Evolutionary conservation across 805 yeast genomes (phyloP).

Genomic region (Ogataea allantospora): DNA sequence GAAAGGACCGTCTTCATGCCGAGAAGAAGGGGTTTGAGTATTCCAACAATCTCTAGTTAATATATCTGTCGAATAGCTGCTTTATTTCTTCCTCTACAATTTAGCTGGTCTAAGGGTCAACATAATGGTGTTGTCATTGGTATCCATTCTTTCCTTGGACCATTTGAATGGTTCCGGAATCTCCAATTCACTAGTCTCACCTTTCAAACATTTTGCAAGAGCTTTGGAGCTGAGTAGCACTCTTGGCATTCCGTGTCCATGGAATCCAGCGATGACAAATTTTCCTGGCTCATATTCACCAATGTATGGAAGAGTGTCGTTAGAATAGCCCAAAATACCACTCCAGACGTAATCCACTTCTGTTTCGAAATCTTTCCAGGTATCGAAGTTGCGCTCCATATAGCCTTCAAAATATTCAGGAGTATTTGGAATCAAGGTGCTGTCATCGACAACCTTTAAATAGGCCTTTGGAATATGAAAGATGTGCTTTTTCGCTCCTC

Average conservation of each 20-base stretch:
- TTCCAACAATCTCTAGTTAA: background rate
- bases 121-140: conserved; percentile 16
- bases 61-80: too few species aligned
- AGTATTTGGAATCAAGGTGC: conserved; percentile 26
- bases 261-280: conserved; percentile 45
- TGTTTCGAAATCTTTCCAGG: conserved; percentile 33
- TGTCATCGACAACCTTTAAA: conserved; percentile 37
- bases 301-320: conserved; percentile 41
- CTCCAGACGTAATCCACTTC: conserved; percentile 37
- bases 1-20: background rate
- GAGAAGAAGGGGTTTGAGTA: background rate
- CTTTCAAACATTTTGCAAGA: conserved; percentile 27
- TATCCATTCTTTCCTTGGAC: conserved; percentile 21
- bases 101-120: conserved; percentile 1
- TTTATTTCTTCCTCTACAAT: background rate
- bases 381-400: conserved; percentile 33
- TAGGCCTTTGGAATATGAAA: conserved; percentile 25
- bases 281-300: conserved; percentile 38
- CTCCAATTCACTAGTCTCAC: conserved; percentile 5
- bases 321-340: conserved; percentile 46
- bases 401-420: conserved; percentile 27
- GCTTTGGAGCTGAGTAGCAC: conserved; percentile 40
- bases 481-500: conserved; percentile 29
- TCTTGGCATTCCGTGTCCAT: conserved; percentile 54
- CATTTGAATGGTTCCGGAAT: conserved; percentile 26